These are phyloP conservation scores for Lodderomyces parapsilosis DNA, from an alignment of 1,139 yeast species.

Conservation along the genomic window DNA sequence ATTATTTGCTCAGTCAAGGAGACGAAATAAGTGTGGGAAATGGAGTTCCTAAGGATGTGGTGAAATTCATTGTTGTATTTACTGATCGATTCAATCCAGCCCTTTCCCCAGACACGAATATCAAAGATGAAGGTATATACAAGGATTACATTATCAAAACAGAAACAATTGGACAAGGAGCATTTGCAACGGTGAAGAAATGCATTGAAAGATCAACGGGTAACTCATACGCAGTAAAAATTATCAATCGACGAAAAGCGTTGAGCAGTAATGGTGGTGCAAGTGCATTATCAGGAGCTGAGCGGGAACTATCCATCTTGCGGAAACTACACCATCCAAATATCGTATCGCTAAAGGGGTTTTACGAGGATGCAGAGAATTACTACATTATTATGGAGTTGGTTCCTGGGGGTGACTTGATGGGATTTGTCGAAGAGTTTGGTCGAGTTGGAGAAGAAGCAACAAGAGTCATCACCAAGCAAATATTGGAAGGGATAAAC, in stretches of 20 bases:
- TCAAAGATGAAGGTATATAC: conserved; percentile 52
- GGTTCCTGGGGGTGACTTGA: conserved; percentile 95
- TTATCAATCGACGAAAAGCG: conserved; percentile 79
- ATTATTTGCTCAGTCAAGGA: conserved; percentile 83
- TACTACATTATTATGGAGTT: conserved; percentile 93
- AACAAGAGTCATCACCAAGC: conserved; percentile 79
- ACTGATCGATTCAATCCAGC: conserved; percentile 42
- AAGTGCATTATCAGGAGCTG: conserved; percentile 59
- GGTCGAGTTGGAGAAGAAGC: conserved; percentile 92
- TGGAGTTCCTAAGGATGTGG: conserved; percentile 79
- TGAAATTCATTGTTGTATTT: conserved; percentile 70
- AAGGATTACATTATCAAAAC: conserved; percentile 75
- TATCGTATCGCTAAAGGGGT: conserved; percentile 77
- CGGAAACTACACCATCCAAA: conserved; percentile 78
- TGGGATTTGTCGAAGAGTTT: conserved; percentile 92
- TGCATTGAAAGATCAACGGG: conserved; percentile 87
- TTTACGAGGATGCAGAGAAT: conserved; percentile 76
- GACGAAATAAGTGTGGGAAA: conserved; percentile 88
- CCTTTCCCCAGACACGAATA: conserved; percentile 19
- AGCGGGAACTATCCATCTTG: conserved; percentile 80
- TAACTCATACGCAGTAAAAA: conserved; percentile 83
- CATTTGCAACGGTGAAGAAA: conserved; percentile 92
- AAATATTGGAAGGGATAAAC: conserved; percentile 77
- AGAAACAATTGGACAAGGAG: conserved; percentile 92
- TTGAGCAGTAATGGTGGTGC: conserved; percentile 73